Evolutionary conservation across 305 asterid genomes (phyloP), one percentile per base, ranked within the genome.

Genomic region (Fraxinus ornus): DNA sequence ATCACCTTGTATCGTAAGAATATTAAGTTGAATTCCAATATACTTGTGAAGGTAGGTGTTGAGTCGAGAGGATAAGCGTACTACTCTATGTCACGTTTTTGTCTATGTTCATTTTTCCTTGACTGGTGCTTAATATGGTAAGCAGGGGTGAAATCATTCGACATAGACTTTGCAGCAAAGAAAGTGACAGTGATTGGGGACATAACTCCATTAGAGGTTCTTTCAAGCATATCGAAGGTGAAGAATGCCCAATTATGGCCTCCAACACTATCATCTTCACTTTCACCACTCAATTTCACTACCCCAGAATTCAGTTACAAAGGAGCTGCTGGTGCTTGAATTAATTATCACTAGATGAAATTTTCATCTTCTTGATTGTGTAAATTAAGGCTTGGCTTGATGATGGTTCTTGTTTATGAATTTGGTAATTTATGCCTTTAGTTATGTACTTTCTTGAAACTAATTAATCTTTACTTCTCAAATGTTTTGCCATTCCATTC

Each of bases 121-220:
- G 5, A 30, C 39, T 28, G 75, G 21, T 68, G 39, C 19, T 10
- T 30, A 68, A 68, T 68, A 57, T 57, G 68, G 28, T 36, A 10
- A 75, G 80, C 91, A 94, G 98, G 98, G 24, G 98, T 95, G 77
- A 86, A 90, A 64, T 93, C 99, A 70, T 95, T 95, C 89, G 82
- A 90, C 92, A 92, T 95, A 87, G 99, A 94, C 85, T 95, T 93
- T 79, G 90, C 89, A 1, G 97, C 97, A 0, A 95, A 95, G 87
- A 95, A 93, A 87, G 94, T 95, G 84, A 94, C 98, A 0, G 93
- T 95, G 39, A 85, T 88, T 0, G 99, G 99, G 35, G 91, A 91
- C 3, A 85, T 95, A 44, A 93, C 97, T 0, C 96, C 99, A 37
- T 79, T 88, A 71, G 93, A 83, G 64, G 99, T 94, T 55, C 93